Evolutionary conservation across 768 basidiomycete genomes (phyloP).

Genomic region (Amanita subjunquillea): DNA sequence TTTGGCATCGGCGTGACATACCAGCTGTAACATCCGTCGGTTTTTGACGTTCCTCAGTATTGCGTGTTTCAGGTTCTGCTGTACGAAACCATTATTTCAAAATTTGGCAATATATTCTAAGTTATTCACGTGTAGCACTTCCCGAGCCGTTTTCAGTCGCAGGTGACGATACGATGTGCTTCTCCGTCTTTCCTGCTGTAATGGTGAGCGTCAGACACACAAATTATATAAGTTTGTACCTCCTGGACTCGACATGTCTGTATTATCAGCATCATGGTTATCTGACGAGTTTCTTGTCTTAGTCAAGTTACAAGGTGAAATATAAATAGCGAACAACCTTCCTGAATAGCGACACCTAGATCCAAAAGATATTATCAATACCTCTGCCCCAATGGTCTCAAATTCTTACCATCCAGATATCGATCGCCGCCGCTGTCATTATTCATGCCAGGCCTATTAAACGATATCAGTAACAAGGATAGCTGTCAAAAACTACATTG

Average conservation of each 20-base stretch:
- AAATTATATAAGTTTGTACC: not conserved
- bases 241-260: not conserved
- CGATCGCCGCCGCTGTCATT: not conserved
- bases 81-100: not conserved
- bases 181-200: not conserved
- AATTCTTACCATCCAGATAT: not conserved
- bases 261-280: not conserved
- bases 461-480: not conserved
- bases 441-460: not conserved
- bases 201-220: not conserved
- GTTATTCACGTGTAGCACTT: not conserved
- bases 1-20: not conserved
- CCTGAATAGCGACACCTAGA: too few species aligned
- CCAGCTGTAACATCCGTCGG: not conserved
- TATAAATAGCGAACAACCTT: not conserved
- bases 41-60: not conserved
- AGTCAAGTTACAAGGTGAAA: not conserved
- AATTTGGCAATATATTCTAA: not conserved
- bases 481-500: not conserved
- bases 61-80: not conserved
- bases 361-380: too few species aligned
- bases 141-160: not conserved
- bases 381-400: not conserved
- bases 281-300: not conserved
- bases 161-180: not conserved